Evolutionary conservation across 768 basidiomycete species (phyloP).

Genomic region (Lanmaoa rubissima): DNA sequence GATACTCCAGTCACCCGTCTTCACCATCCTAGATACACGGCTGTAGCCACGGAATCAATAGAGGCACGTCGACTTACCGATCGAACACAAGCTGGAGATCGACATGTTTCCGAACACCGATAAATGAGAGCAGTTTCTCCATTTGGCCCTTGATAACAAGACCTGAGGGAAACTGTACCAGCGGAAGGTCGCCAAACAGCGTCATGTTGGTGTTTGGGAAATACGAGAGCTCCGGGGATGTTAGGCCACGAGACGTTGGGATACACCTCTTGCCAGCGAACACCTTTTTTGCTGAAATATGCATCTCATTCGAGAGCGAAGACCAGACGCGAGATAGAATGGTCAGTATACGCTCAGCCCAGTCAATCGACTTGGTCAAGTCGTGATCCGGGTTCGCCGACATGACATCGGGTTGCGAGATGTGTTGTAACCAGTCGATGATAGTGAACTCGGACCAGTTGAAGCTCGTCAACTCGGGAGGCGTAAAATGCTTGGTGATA

Average conservation of each 20-base stretch:
- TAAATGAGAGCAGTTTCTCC: constrained; percentile 65
- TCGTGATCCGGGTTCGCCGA: constrained; percentile 52
- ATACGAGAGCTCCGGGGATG: constrained; percentile 69
- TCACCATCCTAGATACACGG: constrained; percentile 62
- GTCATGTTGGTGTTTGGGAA: constrained; percentile 79
- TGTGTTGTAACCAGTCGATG: constrained; percentile 69
- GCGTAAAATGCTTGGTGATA: constrained; percentile 46
- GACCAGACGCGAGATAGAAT: constrained; percentile 72
- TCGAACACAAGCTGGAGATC: constrained; percentile 93
- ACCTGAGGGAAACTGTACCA: constrained; percentile 70
- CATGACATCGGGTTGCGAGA: constrained; percentile 48
- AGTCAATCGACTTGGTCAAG: constrained; percentile 60
- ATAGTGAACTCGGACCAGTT: constrained; percentile 79
- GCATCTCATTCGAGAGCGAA: constrained; percentile 48
- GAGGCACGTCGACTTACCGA: constrained; percentile 44
- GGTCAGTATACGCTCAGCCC: constrained; percentile 77
- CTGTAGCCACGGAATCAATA: not conserved
- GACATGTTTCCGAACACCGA: constrained; percentile 90
- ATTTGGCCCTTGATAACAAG: constrained; percentile 60
- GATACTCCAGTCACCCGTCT: constrained; percentile 87
- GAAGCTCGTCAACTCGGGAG: constrained; percentile 56
- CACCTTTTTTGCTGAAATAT: constrained; percentile 40
- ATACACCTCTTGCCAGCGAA: constrained; percentile 48
- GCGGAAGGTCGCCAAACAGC: constrained; percentile 79
- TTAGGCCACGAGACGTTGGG: constrained; percentile 60